Evolutionary conservation across 164 flowering plant genomes (phyloP), one percentile per base, ranked within the genome.

Genomic region (Aristolochia californica): DNA sequence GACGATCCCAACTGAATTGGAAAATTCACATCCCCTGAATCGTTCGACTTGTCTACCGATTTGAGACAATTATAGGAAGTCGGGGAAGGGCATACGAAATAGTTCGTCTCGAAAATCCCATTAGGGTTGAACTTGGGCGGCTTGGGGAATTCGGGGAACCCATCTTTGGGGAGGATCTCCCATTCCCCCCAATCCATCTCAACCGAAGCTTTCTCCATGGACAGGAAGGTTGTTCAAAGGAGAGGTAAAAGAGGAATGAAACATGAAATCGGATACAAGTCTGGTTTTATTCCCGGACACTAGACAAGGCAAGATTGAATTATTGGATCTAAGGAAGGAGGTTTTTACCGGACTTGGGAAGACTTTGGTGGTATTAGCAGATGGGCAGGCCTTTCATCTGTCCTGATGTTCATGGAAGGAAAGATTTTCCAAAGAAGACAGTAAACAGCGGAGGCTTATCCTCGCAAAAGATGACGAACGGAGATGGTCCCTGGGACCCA

Each of bases 101-200:
- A 75, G 56, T 78, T 43, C 76, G 63, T 62, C 53, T 78, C 55
- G 48, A 78, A 53, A 0, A 70, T 30, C 27, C 55, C 63, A 45
- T 70, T 68, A 0, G 69, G 57, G 9, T 61, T 56, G 13, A 16
- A 55, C 54, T 20, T 20, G 40, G 40, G 48, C 20, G 58, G 20
- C 21, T 9, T 22, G 21, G 51, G 21, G 1, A 24, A 54, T 55
- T 75, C 81, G 45, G 68, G 60, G 22, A 75, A 65, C 8, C 75
- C 76, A 66, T 64, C 74, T 34, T 63, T 74, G 40, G 82, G 60
- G 24, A 82, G 68, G 48, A 65, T 22, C 45, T 75, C 87, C 87
- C 87, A 82, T 43, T 79, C 87, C 0, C 72, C 75, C 55, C 72
- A 52, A 61, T 79, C 82, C 79, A 79, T 79, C 34, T 68, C 66